Base-by-base conservation (phyloP, 345 rosid genomes). In the Salix arbutifolia region DNA sequence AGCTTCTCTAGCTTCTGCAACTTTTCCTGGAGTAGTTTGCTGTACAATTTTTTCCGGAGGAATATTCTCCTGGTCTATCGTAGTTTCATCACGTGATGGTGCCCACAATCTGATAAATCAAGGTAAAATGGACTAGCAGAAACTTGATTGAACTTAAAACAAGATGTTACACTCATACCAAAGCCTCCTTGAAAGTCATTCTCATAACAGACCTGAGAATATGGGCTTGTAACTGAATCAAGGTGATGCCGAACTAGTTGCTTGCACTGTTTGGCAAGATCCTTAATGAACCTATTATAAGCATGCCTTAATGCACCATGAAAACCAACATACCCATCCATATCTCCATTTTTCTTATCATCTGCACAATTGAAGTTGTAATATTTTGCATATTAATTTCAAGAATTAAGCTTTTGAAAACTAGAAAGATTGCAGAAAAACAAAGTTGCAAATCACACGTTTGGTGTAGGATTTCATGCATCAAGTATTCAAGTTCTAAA, bases 151-250 rank as follows among this genome's bases (percentile, higher is more conserved):
- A 76, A 70, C 79, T 80, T 86, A 72, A 81, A 73, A 69, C 70
- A 83, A 56, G 96, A 81, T 65, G 79, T 65, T 33, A 80, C 71
- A 72, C 79, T 74, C 23, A 83, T 75, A 74, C 94, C 88, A 76
- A 86, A 86, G 79, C 92, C 91, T 82, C 87, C 90, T 72, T 85
- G 89, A 77, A 84, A 86, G 75, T 86, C 88, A 65, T 81, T 90
- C 86, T 92, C 98, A 69, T 92, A 96, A 76, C 94, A 93, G 56
- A 92, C 96, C 86, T 85, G 93, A 69, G 98, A 96, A 77, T 96
- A 93, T 80, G 98, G 92, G 65, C 99, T 93, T 5, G 98, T 96
- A 35, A 88, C 98, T 42, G 99, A 96, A 87, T 96, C 96, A 67
- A 93, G 96, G 84, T 93, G 99, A 78, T 96, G 98, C 73, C 94